phyloP scores from a whole-genome alignment of 352 stramenopile species.

The Phytophthora crassamura region DNA sequence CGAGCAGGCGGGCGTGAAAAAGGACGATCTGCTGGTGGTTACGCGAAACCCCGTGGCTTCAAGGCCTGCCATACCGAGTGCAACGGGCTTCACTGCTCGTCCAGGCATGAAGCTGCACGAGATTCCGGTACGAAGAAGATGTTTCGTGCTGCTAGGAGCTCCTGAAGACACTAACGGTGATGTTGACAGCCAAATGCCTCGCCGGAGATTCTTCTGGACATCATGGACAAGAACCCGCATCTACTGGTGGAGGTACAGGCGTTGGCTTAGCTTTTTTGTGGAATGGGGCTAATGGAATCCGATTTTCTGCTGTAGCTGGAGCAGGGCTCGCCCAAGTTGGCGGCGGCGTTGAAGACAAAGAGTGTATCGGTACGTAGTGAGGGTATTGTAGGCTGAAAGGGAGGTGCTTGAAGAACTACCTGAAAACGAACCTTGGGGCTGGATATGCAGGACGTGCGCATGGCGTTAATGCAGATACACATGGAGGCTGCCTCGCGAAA shows the following conservation, averaged over 20 bases:
- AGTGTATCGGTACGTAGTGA: slow-evolving; percentile 61
- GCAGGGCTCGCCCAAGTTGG: slow-evolving; percentile 68
- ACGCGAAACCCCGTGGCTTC: slow-evolving; percentile 43
- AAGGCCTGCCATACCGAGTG: slow-evolving; percentile 17
- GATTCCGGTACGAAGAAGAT: slow-evolving; percentile 64
- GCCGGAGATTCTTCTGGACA: slow-evolving; percentile 80
- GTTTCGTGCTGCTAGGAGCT: not conserved
- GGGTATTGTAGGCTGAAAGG: not conserved
- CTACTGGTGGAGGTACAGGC: slow-evolving; percentile 61
- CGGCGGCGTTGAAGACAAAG: slow-evolving; percentile 67
- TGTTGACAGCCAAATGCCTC: slow-evolving; percentile 54
- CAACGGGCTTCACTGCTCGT: slow-evolving; percentile 46
- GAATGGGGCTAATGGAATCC: not conserved
- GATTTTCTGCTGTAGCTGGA: slow-evolving; percentile 51
- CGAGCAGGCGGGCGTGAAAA: slow-evolving; percentile 67
- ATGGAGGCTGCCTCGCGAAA: slow-evolving; percentile 81
- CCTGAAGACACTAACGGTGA: not conserved
- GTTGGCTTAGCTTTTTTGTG: not conserved
- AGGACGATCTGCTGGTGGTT: slow-evolving; percentile 79
- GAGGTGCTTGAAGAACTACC: no score
- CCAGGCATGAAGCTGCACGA: slow-evolving; percentile 80
- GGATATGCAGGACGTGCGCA: slow-evolving; percentile 71
- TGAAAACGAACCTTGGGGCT: not conserved
- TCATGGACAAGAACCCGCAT: slow-evolving; percentile 84
- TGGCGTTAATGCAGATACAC: slow-evolving; percentile 85